A percentile compares a stretch with the other conserved stretches of the same genome.
Conservation (phyloP, 768 basidiomycete species). For the Phlebiopsis flavidoalba region DNA sequence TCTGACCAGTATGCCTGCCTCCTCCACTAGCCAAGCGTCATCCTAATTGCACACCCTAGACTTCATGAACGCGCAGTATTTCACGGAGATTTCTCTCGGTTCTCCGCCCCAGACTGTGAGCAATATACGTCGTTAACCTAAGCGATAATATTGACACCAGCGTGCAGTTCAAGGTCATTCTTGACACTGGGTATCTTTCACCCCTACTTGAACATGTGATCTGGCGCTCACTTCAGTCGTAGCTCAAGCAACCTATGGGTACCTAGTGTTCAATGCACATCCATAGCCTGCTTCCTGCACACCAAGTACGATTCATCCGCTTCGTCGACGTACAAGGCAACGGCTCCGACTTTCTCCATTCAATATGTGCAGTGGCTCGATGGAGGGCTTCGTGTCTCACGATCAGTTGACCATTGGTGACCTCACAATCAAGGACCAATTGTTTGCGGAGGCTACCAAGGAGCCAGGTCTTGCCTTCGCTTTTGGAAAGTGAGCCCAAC, state of each 20-base stretch:
- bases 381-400: conserved; percentile 92
- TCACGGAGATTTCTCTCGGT: conserved; percentile 79
- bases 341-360: conserved; percentile 86
- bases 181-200: conserved; percentile 76
- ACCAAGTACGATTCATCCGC: conserved; percentile 78
- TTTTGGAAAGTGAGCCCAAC: conserved; percentile 74
- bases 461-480: conserved; percentile 98
- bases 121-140: conserved; percentile 2
- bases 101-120: conserved; percentile 76
- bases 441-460: conserved; percentile 94
- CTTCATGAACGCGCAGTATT: conserved; percentile 99
- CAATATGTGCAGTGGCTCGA: conserved; percentile 94
- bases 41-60: conserved; percentile 41
- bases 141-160: not conserved
- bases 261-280: conserved; percentile 73
- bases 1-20: conserved; percentile 65
- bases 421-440: conserved; percentile 62
- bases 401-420: conserved; percentile 83
- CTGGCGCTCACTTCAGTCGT: not conserved
- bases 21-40: not conserved
- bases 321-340: conserved; percentile 85
- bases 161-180: conserved; percentile 82
- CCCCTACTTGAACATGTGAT: not conserved
- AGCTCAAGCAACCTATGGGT: conserved; percentile 96
- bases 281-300: conserved; percentile 93